phyloP scores from a whole-genome alignment of 2,329 filamentous ascomycete species.

The Sordariomycetes sp. region DNA sequence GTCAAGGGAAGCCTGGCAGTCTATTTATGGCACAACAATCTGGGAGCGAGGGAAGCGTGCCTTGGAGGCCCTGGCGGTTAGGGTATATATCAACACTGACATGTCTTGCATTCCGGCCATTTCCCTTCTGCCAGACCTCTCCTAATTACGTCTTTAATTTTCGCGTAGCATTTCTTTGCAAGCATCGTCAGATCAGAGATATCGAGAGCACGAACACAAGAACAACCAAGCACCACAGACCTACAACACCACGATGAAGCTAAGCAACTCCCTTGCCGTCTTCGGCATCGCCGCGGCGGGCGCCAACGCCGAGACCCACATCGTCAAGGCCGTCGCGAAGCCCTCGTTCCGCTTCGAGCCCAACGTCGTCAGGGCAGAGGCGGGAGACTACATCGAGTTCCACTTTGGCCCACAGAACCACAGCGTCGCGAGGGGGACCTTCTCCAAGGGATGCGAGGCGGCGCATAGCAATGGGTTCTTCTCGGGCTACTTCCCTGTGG shows the following conservation, averaged over 20 bases:
- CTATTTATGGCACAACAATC: not conserved
- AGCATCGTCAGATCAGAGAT: not conserved
- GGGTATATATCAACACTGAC: too few species aligned
- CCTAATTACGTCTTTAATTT: not conserved
- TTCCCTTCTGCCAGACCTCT: too few species aligned
- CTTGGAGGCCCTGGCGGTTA: not conserved
- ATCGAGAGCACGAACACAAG: not conserved
- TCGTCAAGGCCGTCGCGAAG: slow-evolving; percentile 21
- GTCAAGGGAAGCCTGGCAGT: not conserved
- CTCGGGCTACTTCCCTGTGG: slow-evolving; percentile 21
- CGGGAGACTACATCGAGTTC: slow-evolving; percentile 24
- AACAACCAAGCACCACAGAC: not conserved
- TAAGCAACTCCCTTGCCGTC: not conserved
- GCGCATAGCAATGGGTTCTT: slow-evolving; percentile 23
- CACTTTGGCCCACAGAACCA: slow-evolving; percentile 24
- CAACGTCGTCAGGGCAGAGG: slow-evolving; percentile 17
- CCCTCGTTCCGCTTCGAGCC: slow-evolving; percentile 19
- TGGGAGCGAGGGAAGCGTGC: not conserved
- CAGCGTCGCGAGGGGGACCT: slow-evolving; percentile 24
- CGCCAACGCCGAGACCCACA: slow-evolving; percentile 11
- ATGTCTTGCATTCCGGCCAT: not conserved
- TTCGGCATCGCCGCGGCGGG: not conserved
- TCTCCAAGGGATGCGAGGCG: slow-evolving; percentile 22
- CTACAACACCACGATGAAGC: not conserved
- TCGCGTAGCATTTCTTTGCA: not conserved